These are phyloP conservation scores for Raffaelea deltoideospora DNA, from an alignment of 2,329 filamentous ascomycete species.

Conservation along the genomic window DNA sequence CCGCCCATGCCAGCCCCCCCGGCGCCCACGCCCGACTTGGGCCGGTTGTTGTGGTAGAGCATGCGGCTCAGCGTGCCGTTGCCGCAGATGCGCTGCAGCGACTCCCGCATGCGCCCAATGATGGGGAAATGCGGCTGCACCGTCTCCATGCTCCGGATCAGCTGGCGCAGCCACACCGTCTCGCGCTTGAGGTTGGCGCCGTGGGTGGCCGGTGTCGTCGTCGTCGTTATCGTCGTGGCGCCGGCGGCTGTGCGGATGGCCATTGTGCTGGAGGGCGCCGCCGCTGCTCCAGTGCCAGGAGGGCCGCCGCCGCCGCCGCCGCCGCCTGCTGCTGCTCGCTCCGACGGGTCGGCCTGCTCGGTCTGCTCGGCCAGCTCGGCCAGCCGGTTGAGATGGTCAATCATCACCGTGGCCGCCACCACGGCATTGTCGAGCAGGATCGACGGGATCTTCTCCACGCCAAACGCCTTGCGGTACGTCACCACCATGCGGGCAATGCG, in stretches of 20 bases:
- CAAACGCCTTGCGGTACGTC: conserved; percentile 4
- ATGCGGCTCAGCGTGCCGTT: background rate
- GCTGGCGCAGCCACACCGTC: conserved; percentile 1
- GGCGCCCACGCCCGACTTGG: no score
- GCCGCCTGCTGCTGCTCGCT: no score
- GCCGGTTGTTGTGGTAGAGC: no score
- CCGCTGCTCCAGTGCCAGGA: no score
- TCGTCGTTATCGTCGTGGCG: no score
- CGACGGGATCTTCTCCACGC: conserved; percentile 4
- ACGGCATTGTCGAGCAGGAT: conserved; percentile 6
- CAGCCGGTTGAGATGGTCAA: conserved; percentile 1
- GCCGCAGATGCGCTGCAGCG: conserved; percentile 2
- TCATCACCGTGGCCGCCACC: conserved; percentile 4
- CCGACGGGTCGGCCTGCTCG: no score
- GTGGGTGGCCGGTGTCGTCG: background rate
- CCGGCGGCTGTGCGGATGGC: no score
- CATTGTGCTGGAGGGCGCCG: no score
- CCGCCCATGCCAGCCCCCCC: no score
- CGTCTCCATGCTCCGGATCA: conserved; percentile 1
- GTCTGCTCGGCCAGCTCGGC: no score
- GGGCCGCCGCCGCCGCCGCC: background rate
- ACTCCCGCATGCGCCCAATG: conserved; percentile 4
- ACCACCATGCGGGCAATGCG: conserved; percentile 4
- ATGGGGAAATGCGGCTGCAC: conserved; percentile 5
- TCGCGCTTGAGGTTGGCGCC: background rate